Base-by-base conservation (phyloP, 2,329 filamentous ascomycete genomes). In the Pseudogymnoascus destructans region DNA sequence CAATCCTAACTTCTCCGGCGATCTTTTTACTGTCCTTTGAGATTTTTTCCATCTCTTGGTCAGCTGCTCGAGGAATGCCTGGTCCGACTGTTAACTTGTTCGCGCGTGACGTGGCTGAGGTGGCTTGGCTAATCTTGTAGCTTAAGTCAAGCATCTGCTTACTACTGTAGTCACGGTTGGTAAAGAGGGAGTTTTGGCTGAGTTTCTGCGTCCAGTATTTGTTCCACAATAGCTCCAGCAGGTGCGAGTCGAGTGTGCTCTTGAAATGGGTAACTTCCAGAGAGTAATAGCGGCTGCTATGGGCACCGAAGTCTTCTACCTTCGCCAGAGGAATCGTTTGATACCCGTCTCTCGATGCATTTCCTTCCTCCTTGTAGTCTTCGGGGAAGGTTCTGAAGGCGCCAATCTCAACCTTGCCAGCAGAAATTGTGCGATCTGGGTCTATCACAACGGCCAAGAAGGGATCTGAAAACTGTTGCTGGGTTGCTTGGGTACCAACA, bases 171-270 rank as follows among this genome's bases (percentile, higher is more conserved):
- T 96, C 92, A 62, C 91, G 87, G 68, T 95, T 97, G 59, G 89
- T 90, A 66, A 95, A 85, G 3, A 96, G 79, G 19, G 92, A 91
- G 65, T 84, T 93, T 66, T 95, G 89, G 30, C 89, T 95, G 17
- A 98, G 80, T 5, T 93, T 98, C 68, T 95, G 88, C 32, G 96
- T 91, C 93, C 90, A 95, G 77, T 98, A 98, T 73, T 97, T 97
- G 76, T 96, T 95, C 93, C 93, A 97, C 27, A 98, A 77, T 57
- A 89, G 79, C 67, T 95, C 89, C 4, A 98, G 77, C 21, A 98
- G 78, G 66, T 90, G 86, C 1, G 84, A 80, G 72, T 98, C 93
- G 25, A 98, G 84, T 0, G 87, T 86, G 63, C 88, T 93, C 75
- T 97, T 97, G 79, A 89, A 98, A 72, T 95, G 89, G 30, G 89